Percentiles rank a stretch among this genome's conserved stretches.
Evolutionary conservation across 2,329 filamentous ascomycete genomes (phyloP).

Genomic region (Aspergillus sp.): DNA sequence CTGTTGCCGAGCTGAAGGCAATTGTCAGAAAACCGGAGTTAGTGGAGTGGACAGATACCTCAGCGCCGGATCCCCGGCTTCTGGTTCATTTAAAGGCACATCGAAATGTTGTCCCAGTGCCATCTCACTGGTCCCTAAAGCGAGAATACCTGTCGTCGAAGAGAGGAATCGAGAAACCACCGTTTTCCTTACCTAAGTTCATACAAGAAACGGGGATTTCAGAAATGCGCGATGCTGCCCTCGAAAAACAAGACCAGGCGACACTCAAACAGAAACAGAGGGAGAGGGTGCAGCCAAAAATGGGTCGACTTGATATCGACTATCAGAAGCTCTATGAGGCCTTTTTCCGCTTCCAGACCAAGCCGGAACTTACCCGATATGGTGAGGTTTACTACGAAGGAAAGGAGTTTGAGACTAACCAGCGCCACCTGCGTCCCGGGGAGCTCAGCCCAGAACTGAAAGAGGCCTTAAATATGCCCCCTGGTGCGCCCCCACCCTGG

Average conservation of each 20-base stretch:
- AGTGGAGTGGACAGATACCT: slow-evolving; percentile 96
- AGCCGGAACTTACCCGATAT: slow-evolving; percentile 88
- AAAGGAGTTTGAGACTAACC: slow-evolving; percentile 95
- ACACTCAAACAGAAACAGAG: slow-evolving; percentile 92
- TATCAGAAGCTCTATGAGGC: slow-evolving; percentile 98
- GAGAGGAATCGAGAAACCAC: slow-evolving; percentile 90
- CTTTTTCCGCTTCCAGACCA: slow-evolving; percentile 97
- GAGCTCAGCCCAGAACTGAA: slow-evolving; percentile 86
- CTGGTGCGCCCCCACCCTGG: slow-evolving; percentile 92
- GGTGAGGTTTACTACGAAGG: slow-evolving; percentile 99
- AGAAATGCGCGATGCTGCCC: slow-evolving; percentile 94
- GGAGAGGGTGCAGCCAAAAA: slow-evolving; percentile 90
- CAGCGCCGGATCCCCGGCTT: slow-evolving; percentile 81
- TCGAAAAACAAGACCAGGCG: slow-evolving; percentile 93
- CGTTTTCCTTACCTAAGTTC: slow-evolving; percentile 90
- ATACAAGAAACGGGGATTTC: slow-evolving; percentile 96
- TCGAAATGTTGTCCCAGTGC: slow-evolving; percentile 93
- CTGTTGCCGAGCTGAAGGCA: slow-evolving; percentile 92
- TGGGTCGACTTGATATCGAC: slow-evolving; percentile 96
- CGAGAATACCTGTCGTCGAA: slow-evolving; percentile 97
- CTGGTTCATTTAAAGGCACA: slow-evolving; percentile 94
- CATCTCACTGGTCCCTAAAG: slow-evolving; percentile 91
- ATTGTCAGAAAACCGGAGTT: slow-evolving; percentile 87
- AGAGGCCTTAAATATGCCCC: slow-evolving; percentile 90
- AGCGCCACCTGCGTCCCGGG: slow-evolving; percentile 84